Evolutionary conservation across 495 filamentous ascomycete species (phyloP).

Genomic region (Friedmanniomyces simplex): DNA sequence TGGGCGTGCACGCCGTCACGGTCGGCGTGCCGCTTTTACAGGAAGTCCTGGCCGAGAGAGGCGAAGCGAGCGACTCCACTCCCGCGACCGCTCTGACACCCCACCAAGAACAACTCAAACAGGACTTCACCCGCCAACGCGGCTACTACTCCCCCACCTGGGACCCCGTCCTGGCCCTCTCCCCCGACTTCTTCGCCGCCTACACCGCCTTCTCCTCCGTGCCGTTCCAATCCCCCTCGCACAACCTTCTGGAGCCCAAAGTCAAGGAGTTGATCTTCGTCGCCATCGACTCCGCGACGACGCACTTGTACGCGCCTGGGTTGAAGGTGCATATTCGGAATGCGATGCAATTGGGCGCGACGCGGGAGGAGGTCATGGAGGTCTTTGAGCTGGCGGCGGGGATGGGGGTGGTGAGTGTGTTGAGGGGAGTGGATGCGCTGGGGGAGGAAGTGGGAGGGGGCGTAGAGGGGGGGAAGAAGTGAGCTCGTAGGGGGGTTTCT

Average conservation of each 20-base stretch:
- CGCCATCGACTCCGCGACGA: conserved; percentile 36
- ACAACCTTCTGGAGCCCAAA: conserved; percentile 32
- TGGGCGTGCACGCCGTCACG: conserved; percentile 38
- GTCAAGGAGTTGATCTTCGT: conserved; percentile 38
- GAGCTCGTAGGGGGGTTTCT: no score
- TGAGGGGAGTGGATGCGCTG: conserved; percentile 25
- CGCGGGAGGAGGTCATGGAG: conserved; percentile 37
- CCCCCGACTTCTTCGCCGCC: conserved; percentile 38
- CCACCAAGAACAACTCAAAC: conserved; percentile 24
- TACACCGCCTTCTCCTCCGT: conserved; percentile 34
- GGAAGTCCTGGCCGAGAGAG: conserved; percentile 35
- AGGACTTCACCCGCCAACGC: conserved; percentile 27
- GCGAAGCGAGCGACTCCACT: conserved; percentile 12
- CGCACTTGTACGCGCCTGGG: conserved; percentile 36
- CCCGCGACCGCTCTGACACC: conserved; percentile 19
- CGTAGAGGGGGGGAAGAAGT: no score
- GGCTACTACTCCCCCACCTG: conserved; percentile 39
- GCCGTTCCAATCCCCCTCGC: conserved; percentile 27
- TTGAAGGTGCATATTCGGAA: conserved; percentile 40
- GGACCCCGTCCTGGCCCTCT: conserved; percentile 35
- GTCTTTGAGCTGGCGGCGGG: conserved; percentile 36
- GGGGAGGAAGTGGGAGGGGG: conserved; percentile 16
- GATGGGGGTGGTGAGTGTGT: conserved; percentile 32
- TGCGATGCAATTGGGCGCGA: conserved; percentile 35
- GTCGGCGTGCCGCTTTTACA: conserved; percentile 36